Conservation (phyloP, 1,284 basidiomycete species). For the Meripilus lineatus region DNA sequence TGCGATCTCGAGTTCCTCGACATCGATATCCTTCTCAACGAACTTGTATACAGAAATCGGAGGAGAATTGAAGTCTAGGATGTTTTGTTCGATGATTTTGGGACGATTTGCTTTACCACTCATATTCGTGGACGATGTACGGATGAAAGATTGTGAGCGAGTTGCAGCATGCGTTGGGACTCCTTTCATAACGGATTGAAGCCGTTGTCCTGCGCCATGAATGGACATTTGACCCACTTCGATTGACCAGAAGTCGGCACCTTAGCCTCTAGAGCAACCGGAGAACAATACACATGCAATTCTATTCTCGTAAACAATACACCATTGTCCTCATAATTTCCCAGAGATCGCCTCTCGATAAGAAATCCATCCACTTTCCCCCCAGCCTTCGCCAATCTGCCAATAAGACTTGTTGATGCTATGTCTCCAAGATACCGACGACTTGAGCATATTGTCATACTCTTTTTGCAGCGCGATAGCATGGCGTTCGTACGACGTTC, state of each 20-base stretch:
- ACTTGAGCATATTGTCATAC: constrained; percentile 38
- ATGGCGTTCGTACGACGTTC: constrained; percentile 42
- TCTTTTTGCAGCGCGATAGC: constrained; percentile 40
- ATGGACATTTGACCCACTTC: too few species aligned
- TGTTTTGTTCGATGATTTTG: constrained; percentile 20
- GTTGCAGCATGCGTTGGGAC: too few species aligned
- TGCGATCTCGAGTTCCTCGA: constrained; percentile 16
- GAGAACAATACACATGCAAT: constrained; percentile 1
- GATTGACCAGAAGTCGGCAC: not conserved
- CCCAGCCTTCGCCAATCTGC: constrained; percentile 7
- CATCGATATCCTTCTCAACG: constrained; percentile 17
- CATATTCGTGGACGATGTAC: constrained; percentile 17
- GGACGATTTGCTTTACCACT: constrained; percentile 13
- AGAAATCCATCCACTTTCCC: not conserved
- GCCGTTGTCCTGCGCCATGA: too few species aligned
- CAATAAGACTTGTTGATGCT: constrained; percentile 6
- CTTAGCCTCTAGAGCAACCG: constrained; percentile 15
- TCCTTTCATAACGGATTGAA: too few species aligned
- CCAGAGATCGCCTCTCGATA: too few species aligned
- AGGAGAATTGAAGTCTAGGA: constrained; percentile 19
- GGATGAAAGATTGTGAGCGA: not conserved
- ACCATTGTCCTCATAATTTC: constrained; percentile 34
- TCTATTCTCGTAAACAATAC: not conserved
- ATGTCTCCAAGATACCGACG: constrained; percentile 1
- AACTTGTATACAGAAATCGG: constrained; percentile 16